phyloP scores from a whole-genome alignment of 2,329 filamentous ascomycete species.

The Colletotrichum sp. region DNA sequence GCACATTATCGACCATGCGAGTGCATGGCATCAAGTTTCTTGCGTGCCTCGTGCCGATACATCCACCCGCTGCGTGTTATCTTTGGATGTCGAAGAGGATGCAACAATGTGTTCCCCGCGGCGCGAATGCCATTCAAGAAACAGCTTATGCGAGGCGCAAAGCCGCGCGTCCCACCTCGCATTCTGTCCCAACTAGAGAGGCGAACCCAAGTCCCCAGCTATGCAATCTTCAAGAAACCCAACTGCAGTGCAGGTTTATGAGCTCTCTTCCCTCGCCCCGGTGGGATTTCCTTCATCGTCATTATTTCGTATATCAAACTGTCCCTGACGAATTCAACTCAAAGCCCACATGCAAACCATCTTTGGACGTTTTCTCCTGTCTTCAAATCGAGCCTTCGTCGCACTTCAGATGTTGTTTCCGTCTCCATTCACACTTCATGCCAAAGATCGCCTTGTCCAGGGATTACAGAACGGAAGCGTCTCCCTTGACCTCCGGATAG shows the following conservation, averaged over 20 bases:
- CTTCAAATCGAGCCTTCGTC: neutral
- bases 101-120: neutral
- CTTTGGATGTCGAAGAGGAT: neutral
- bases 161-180: no score
- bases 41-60: neutral
- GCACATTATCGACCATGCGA: neutral
- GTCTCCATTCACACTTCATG: neutral
- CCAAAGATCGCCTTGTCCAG: neutral
- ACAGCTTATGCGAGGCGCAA: no score
- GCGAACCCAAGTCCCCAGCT: no score
- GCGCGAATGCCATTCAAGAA: no score
- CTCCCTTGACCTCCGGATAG: neutral
- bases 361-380: fast-evolving
- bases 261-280: neutral
- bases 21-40: neutral
- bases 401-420: neutral
- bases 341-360: neutral
- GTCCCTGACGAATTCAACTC: neutral
- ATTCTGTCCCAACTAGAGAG: no score
- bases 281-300: neutral
- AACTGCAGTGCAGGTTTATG: neutral
- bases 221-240: no score
- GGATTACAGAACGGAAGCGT: neutral
- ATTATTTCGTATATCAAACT: neutral
- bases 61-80: neutral